Base-by-base conservation (phyloP, 1,284 basidiomycete species). In the Fomitopsis schrenkii region DNA sequence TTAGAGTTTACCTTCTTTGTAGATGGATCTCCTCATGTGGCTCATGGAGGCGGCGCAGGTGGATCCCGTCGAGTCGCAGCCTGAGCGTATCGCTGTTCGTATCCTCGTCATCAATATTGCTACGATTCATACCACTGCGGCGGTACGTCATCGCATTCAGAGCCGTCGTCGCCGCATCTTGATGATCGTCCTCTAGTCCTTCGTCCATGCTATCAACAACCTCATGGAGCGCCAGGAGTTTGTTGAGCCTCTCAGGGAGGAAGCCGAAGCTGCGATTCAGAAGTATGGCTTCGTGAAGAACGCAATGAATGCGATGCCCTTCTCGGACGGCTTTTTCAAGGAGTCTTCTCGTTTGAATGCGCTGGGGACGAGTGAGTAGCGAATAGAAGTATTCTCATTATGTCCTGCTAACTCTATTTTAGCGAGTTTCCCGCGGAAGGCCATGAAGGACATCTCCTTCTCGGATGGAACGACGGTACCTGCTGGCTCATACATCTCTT, bases 381-480 rank as follows among this genome's bases (percentile, higher is more conserved):
- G 41, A 26, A 33, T 38, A 22, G 6, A 8, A 5, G 0, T 19
- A 36, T 36, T 33, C n/a, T 30, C 9, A 8, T 12, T 12, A 15
- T 8, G 44, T 36, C 3, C 7, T 48, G 12, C 55, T 61, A 36
- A 53, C 35, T 9, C 38, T 15, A 12, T 64, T 38, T 14, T 40
- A 67, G 64, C 62, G 50, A 61, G 62, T 19, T 57, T 66, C 50
- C 46, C 55, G 10, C 63, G 68, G 5, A 57, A 57, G 55, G 66
- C 64, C 1, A 38, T 67, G 55, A 53, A 61, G 36, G 57, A 63
- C 28, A 63, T 63, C 53, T 62, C 63, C 3, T 65, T 70, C 53
- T 65, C 64, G 1, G 63, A 70, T 53, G 67, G 68, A 5, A 65
- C 64, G 9, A 50, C 53, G 4, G 55, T 69, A 17, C 68, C 67